phyloP scores from a whole-genome alignment of 495 filamentous ascomycete species.

The Amphirosellinia nigrospora region DNA sequence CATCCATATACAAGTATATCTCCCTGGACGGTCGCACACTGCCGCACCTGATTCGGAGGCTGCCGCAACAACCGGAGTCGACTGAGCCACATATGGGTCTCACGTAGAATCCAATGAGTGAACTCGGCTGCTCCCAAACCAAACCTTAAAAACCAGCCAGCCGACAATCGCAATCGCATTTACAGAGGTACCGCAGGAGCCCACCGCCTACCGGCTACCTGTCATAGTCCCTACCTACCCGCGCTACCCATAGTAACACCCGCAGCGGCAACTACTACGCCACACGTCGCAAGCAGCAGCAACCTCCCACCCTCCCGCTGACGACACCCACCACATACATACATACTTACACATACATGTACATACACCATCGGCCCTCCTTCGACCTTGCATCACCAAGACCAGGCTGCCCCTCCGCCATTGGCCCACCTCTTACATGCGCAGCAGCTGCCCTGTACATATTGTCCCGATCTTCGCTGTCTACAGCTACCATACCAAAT shows the following conservation, averaged over 20 bases:
- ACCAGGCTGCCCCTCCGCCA: background rate
- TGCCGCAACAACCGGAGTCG: background rate
- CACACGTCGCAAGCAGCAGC: background rate
- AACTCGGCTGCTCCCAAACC: background rate
- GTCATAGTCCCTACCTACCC: background rate
- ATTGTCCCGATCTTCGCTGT: conserved; percentile 38
- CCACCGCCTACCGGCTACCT: background rate
- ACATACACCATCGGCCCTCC: background rate
- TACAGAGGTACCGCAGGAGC: too few relatives aligned
- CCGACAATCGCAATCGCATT: background rate
- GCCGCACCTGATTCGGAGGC: background rate
- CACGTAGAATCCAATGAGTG: background rate
- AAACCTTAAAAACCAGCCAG: background rate
- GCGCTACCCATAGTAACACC: background rate
- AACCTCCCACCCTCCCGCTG: background rate
- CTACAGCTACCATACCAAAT: conserved; percentile 32
- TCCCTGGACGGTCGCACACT: background rate
- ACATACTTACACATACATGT: too few relatives aligned
- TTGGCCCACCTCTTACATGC: conserved; percentile 7
- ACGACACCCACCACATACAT: too few relatives aligned
- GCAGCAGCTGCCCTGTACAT: conserved; percentile 38
- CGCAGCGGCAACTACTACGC: background rate
- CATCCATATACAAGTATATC: background rate
- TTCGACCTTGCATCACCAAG: conserved; percentile 18
- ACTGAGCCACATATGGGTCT: too few relatives aligned